A percentile compares a stretch with the other conserved stretches of the same genome.
Evolutionary conservation across 225 moss, liverwort and hornwort genomes (phyloP).

Genomic region (Polytrichum commune): DNA sequence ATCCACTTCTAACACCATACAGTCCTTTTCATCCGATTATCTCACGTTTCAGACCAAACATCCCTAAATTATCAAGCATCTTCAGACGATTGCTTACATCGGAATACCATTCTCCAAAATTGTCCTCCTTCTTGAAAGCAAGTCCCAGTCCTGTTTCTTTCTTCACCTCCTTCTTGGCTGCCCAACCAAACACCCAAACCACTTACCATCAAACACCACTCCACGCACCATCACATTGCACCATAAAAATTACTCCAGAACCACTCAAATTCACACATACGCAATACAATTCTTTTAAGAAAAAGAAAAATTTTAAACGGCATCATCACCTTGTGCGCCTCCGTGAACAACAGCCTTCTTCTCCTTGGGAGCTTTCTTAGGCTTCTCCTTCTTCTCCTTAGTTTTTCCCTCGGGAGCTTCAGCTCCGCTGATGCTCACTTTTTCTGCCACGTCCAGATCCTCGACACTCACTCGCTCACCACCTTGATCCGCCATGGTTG

Average conservation of each 20-base stretch:
- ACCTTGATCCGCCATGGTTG: conserved; percentile 29
- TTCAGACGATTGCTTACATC: conserved; percentile 50
- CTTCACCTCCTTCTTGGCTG: conserved; percentile 60
- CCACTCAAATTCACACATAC: too few species aligned
- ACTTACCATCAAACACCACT: background rate
- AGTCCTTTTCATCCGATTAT: too few species aligned
- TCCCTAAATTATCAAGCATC: background rate
- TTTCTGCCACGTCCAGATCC: conserved; percentile 37
- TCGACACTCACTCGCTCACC: conserved; percentile 30
- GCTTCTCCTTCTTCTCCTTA: conserved; percentile 27
- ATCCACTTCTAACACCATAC: too few species aligned
- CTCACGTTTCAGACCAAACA: too few species aligned
- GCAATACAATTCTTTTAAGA: background rate
- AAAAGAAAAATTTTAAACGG: background rate
- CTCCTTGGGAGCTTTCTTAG: conserved; percentile 54
- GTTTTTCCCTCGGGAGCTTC: conserved; percentile 29
- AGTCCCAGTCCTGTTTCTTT: conserved; percentile 82
- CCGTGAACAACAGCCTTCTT: conserved; percentile 45
- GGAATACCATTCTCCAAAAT: conserved; percentile 93
- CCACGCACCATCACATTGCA: background rate
- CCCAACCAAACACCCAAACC: conserved; percentile 1
- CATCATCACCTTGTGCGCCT: conserved; percentile 15
- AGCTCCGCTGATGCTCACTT: conserved; percentile 44
- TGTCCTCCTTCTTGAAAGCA: conserved; percentile 70
- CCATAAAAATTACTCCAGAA: too few species aligned